These are phyloP conservation scores for Suhomyces xylopsoci DNA, from an alignment of 805 yeast species.

Conservation along the genomic window DNA sequence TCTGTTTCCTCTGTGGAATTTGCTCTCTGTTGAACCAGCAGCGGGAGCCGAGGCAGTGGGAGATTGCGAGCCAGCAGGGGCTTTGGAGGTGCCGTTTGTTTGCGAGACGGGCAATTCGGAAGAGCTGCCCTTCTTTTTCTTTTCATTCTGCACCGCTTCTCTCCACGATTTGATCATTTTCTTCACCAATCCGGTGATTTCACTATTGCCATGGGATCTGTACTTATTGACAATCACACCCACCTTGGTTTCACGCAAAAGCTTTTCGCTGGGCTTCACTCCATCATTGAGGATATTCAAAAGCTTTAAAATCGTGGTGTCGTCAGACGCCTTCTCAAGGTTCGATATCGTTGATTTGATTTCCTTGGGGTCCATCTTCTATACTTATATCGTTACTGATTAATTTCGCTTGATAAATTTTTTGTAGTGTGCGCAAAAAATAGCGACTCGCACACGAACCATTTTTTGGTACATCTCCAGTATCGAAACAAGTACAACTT, in stretches of 20 bases:
- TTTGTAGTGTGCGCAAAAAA: slow-evolving; percentile 1
- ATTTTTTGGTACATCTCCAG: background rate
- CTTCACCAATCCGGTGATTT: slow-evolving; percentile 70
- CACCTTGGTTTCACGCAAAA: slow-evolving; percentile 90
- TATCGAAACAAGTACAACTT: background rate
- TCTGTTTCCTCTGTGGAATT: slow-evolving; percentile 53
- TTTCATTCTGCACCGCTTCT: slow-evolving; percentile 74
- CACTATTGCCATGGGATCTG: slow-evolving; percentile 63
- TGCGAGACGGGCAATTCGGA: slow-evolving; percentile 2
- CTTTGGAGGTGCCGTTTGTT: background rate
- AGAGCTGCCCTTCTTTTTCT: slow-evolving; percentile 36
- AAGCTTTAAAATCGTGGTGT: slow-evolving; percentile 61
- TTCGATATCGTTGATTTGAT: slow-evolving; percentile 65
- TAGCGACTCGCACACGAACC: background rate
- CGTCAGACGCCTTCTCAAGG: slow-evolving; percentile 70
- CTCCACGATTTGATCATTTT: slow-evolving; percentile 86
- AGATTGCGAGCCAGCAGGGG: slow-evolving; percentile 2
- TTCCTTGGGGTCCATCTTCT: slow-evolving; percentile 64
- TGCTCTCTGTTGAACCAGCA: slow-evolving; percentile 33
- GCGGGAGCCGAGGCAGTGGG: slow-evolving; percentile 8
- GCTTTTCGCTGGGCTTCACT: slow-evolving; percentile 78
- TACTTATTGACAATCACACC: slow-evolving; percentile 94
- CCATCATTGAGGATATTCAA: slow-evolving; percentile 64
- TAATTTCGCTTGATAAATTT: background rate
- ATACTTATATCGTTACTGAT: background rate